Percentiles rank a stretch among this genome's conserved stretches.
Conservation (phyloP, 2,329 filamentous ascomycete genomes). For the Fusarium tjaetaba region DNA sequence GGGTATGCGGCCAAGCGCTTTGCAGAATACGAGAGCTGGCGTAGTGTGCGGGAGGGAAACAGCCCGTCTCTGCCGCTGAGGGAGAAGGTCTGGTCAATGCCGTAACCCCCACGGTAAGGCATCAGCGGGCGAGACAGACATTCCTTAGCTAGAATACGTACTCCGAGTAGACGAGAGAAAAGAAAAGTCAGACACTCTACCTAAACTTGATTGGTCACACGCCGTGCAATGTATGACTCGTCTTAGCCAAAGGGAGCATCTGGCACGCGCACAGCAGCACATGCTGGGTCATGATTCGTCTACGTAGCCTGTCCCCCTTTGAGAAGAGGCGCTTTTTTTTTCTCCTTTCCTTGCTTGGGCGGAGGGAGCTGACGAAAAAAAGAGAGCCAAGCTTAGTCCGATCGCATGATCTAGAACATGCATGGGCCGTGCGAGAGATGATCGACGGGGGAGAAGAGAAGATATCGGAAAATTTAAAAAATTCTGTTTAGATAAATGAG, state of each 20-base stretch:
- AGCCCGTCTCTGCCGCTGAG: not conserved
- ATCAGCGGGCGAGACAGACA: not conserved
- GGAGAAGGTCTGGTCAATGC: constrained; percentile 28
- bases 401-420: constrained; percentile 6
- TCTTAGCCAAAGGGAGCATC: constrained; percentile 7
- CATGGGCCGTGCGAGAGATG: not conserved
- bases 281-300: constrained; percentile 9
- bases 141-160: not conserved
- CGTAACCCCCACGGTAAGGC: not conserved
- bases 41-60: constrained; percentile 2
- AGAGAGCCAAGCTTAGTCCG: not conserved
- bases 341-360: no score
- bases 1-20: constrained; percentile 36
- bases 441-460: not conserved
- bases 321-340: constrained; percentile 2
- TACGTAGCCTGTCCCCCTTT: not conserved
- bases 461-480: not conserved
- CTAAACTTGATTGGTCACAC: not conserved
- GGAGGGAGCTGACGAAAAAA: not conserved
- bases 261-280: not conserved
- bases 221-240: constrained; percentile 16
- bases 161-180: not conserved
- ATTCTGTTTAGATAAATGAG: not conserved
- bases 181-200: not conserved
- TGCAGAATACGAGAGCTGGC: constrained; percentile 35